Evolutionary conservation across 2,329 filamentous ascomycete genomes (phyloP), one percentile per base, ranked within the genome.

Genomic region (Ascochyta viciae-villosae): DNA sequence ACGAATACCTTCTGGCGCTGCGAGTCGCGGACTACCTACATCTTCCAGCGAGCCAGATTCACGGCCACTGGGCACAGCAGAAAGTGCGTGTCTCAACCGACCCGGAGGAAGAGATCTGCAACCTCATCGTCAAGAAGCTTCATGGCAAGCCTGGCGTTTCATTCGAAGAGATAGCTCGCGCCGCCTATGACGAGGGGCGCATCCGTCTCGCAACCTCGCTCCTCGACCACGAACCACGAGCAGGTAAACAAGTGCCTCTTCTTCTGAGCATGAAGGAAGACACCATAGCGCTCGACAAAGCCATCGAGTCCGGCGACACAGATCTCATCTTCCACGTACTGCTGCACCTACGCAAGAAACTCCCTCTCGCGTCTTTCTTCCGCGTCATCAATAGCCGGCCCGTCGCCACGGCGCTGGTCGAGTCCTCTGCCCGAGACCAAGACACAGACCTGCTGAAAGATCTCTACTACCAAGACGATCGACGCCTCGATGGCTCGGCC

Each of bases 251-350:
- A 76, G 95, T 99, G 0, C 95, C 95, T 0, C 83, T 99, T 3
- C 84, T 99, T 2, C 82, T 99, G 38, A 92, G 86, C 73, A 97
- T 98, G 91, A 93, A 96, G 67, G 93, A 99, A 75, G 94, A 97
- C 63, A 91, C 93, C 62, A 87, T 98, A 37, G 95, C 95, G 0
- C 85, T 99, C 0, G 94, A 98, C 80, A 99, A 98, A 76, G 94
- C 95, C 9, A 91, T 98, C 56, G 92, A 97, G 74, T 96, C 91
- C 58, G 94, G 94, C 16, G 95, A 99, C 71, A 94, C 93, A 0
- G 95, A 99, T 65, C 83, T 99, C 2, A 86, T 96, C n/a, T 89
- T 91, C 66, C 93, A 89, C 70, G 95, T 99, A 5, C 83, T 99
- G 6, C 80, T 96, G 7, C 89, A 94, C 58, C 81, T 99, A 34